Conservation (phyloP, 2,329 filamentous ascomycete genomes). For the Trichothecium sympodiale region DNA sequence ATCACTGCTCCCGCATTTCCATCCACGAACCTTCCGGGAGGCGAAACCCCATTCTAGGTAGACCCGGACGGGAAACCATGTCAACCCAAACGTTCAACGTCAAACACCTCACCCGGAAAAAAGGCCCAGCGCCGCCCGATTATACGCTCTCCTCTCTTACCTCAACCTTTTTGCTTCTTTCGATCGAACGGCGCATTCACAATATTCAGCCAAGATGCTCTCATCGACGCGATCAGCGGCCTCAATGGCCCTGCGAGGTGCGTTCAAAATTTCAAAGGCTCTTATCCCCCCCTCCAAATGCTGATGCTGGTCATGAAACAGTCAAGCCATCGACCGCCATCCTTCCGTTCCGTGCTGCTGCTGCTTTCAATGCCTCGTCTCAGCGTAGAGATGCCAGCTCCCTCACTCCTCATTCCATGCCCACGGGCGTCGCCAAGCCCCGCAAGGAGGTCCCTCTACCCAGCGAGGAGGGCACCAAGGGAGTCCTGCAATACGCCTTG, state of each 20-base stretch:
- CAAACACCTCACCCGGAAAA: constrained; percentile 7
- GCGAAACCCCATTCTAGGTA: constrained; percentile 18
- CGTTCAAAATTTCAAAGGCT: constrained; percentile 9
- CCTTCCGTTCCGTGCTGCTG: constrained; percentile 51
- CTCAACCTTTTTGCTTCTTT: not conserved
- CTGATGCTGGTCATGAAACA: constrained; percentile 20
- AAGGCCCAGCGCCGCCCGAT: constrained; percentile 10
- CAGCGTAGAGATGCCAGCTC: constrained; percentile 48
- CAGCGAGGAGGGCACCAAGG: constrained; percentile 71
- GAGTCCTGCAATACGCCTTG: constrained; percentile 76
- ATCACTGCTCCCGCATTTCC: constrained; percentile 19
- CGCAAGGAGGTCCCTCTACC: constrained; percentile 65
- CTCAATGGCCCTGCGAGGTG: constrained; percentile 42
- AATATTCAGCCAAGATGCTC: constrained; percentile 26
- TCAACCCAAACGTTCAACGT: constrained; percentile 15
- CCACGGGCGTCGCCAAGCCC: constrained; percentile 40
- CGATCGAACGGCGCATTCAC: constrained; percentile 1
- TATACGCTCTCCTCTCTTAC: constrained; percentile 2
- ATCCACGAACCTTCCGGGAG: constrained; percentile 11
- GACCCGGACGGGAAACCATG: not conserved
- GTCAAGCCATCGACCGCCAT: constrained; percentile 55
- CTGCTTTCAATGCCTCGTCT: constrained; percentile 55
- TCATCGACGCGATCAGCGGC: constrained; percentile 38
- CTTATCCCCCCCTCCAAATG: not conserved
- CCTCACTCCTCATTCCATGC: constrained; percentile 40